Base-by-base conservation (phyloP, 371 early-diverging fungal species). In the Pancytospora philotis region DNA sequence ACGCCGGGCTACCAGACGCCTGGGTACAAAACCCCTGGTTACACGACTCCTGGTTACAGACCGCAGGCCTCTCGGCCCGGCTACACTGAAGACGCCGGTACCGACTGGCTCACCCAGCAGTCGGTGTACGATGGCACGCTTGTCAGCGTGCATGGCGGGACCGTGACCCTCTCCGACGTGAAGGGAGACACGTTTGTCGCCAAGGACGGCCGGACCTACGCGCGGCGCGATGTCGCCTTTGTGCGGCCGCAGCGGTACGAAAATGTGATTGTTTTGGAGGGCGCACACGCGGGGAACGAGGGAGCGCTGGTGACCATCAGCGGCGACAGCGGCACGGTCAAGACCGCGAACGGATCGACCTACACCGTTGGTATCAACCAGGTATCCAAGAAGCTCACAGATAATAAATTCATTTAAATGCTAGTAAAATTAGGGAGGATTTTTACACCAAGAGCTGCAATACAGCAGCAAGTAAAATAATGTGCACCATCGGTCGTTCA, bases 291-390 rank as follows among this genome's bases (percentile, higher is more conserved):
- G 36, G 89, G 88, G n/a, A 80, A 84, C 49, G 66, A 85, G 34
- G 92, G 90, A 6, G 83, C 83, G 0, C 76, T 92, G 70, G 84
- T 89, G 59, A 88, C 86, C 55, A 85, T 86, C 6, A 89, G 89
- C 80, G 87, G 85, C 3, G 80, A 85, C 68, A 88, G 88, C 64
- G 90, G 87, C 68, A 85, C 89, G 74, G 86, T 92, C 51, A 83
- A 86, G 72, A 76, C 86, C 34, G n/a, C 34, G 0, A 49, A 68
- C 38, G 76, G 72, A 10, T 32, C 25, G 25, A 50, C 70, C 16
- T 65, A 64, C 22, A 39, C 68, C 37, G 51, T 75, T 25, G 38
- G 41, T 8, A 1, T 75, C 10, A 37, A 57, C 22, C 25, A 45
- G 0, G 2, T 75, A 3, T 36, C 71, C 3, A 75, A 61, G 52